Base-by-base conservation (phyloP, 2,329 filamentous ascomycete genomes). In the Fusarium sp. region DNA sequence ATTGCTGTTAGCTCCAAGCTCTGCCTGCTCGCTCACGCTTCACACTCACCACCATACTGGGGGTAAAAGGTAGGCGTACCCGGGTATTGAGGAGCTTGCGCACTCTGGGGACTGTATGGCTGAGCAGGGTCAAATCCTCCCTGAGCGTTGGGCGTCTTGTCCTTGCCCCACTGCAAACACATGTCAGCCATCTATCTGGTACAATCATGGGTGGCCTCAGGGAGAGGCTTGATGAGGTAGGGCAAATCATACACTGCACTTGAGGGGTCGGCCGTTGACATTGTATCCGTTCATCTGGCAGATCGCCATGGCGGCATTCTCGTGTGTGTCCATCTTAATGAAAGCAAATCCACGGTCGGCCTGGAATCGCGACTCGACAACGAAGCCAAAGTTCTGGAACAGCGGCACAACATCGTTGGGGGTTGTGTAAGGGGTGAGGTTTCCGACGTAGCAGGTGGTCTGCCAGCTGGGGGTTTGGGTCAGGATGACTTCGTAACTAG, bases 311-410 rank as follows among this genome's bases (percentile, higher is more conserved):
- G 97, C 95, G 4, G 97, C 97, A 81, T 98, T 98, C 86, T 99
- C 97, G 81, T 99, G 97, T 8, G 92, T 93, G 83, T 99, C 97
- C 95, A 99, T 98, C 88, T 99, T 99, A 84, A 99, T 95, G 83
- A 99, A 99, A 9, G 97, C 95, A 82, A 99, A 99, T 16, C 97
- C 97, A 77, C 97, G 94, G 83, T 99, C 97, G 65, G 97, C 95
- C 85, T 99, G 97, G 89, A 99, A 97, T 69, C 97, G 94, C 60
- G 96, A 98, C 86, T 99, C 97, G 61, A 97, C 94, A 52, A 99
- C 97, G 80, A 95, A 98, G 66, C 97, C 97, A 82, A 98, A 99
- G 87, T 98, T 98, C 84, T 98, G 95, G 88, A 99, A 99, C 41
- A 99, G 89, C 6, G 97, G 97, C n/a, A 99, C 94, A 35, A 99